A percentile compares a stretch with the other conserved stretches of the same genome.
These are phyloP conservation scores for Pterocarpus santalinus DNA, from an alignment of 306 rosid species.

Conservation along the genomic window DNA sequence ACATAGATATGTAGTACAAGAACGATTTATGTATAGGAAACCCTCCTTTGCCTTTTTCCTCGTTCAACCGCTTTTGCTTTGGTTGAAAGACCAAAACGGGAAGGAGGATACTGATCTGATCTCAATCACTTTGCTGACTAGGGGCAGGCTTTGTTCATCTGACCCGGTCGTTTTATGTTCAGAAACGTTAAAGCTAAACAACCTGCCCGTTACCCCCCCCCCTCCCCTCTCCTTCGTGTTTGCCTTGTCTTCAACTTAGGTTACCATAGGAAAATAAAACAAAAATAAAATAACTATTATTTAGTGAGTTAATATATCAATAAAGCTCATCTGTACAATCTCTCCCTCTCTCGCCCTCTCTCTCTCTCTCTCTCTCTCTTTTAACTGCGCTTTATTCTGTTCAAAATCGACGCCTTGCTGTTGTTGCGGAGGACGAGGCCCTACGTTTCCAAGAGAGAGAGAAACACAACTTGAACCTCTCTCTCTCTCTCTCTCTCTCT, in stretches of 20 bases:
- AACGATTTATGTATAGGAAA: constrained; percentile 30
- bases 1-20: constrained; percentile 22
- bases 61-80: constrained; percentile 69
- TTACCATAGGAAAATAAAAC: background rate
- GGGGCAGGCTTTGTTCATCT: constrained; percentile 79
- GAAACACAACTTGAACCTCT: constrained; percentile 44
- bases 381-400: constrained; percentile 73
- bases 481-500: constrained; percentile 28
- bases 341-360: no score
- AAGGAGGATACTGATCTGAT: constrained; percentile 38
- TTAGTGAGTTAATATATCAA: constrained; percentile 8
- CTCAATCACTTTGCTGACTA: constrained; percentile 80
- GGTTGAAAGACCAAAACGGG: constrained; percentile 73
- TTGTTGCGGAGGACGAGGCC: constrained; percentile 85
- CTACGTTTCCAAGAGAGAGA: constrained; percentile 70
- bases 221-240: constrained; percentile 45
- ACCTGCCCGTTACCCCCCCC: constrained; percentile 73
- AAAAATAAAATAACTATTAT: background rate
- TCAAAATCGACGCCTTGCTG: constrained; percentile 82
- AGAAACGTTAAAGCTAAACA: constrained; percentile 61
- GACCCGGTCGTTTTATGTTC: constrained; percentile 60
- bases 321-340: constrained; percentile 36
- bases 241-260: constrained; percentile 61
- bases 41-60: constrained; percentile 67
- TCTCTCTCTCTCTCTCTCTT: constrained; percentile 14